Conservation (phyloP, 257 asterid genomes). For the Echites panduratus region DNA sequence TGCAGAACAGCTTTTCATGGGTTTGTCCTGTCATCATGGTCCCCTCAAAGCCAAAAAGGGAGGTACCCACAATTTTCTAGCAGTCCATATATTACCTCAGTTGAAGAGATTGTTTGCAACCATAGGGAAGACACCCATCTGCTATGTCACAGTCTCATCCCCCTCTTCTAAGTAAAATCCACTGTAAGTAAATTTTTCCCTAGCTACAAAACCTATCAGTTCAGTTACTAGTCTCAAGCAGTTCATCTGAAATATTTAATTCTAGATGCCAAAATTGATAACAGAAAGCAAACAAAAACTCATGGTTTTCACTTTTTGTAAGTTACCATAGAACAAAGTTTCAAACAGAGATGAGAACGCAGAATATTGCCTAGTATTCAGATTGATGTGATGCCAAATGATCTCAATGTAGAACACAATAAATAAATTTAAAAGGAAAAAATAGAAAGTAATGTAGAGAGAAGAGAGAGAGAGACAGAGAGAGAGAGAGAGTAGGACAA, state of each 20-base stretch:
- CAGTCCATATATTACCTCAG: background rate
- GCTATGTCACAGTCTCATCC: background rate
- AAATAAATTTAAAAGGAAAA: background rate
- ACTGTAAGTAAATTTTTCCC: background rate
- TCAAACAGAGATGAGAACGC: too few species aligned
- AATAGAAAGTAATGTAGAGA: too few species aligned
- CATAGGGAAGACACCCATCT: background rate
- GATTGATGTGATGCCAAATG: background rate
- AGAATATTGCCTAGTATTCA: background rate
- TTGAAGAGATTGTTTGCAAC: background rate
- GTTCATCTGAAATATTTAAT: background rate
- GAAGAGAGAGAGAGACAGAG: background rate
- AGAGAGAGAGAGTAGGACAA: too few species aligned
- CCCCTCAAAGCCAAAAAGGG: background rate
- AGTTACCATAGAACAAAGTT: too few species aligned
- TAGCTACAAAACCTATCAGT: background rate
- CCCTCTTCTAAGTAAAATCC: background rate
- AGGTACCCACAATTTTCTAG: too few species aligned
- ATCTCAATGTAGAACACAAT: background rate
- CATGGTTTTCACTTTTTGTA: too few species aligned
- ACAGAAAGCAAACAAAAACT: too few species aligned
- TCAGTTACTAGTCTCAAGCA: background rate
- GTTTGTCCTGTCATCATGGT: background rate
- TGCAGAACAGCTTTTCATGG: background rate
- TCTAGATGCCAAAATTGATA: background rate